A percentile compares a stretch with the other conserved stretches of the same genome.
Evolutionary conservation across 2,329 filamentous ascomycete species (phyloP).

Genomic region (Epichloe sp.): DNA sequence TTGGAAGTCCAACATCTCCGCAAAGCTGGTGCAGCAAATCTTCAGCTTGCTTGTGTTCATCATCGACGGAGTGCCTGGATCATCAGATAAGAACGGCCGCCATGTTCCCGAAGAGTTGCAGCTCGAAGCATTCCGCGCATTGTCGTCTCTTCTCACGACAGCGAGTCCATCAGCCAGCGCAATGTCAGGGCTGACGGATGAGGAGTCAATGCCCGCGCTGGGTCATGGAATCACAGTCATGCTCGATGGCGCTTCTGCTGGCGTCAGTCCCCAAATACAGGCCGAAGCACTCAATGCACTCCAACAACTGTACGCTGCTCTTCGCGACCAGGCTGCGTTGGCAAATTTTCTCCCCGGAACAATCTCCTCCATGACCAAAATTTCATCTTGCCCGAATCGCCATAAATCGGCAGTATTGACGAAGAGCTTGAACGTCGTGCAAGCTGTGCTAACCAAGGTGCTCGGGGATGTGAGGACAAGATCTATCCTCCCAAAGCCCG

Average conservation of each 20-base stretch:
- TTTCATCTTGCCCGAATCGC: slow-evolving; percentile 55
- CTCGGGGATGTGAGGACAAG: slow-evolving; percentile 45
- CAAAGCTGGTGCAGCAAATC: slow-evolving; percentile 68
- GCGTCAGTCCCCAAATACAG: slow-evolving; percentile 54
- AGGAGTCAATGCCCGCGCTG: slow-evolving; percentile 58
- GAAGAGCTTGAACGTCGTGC: slow-evolving; percentile 45
- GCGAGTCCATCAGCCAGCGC: slow-evolving; percentile 37
- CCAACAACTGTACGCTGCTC: slow-evolving; percentile 43
- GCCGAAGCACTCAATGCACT: slow-evolving; percentile 55
- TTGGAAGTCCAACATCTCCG: slow-evolving; percentile 61
- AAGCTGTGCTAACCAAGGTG: slow-evolving; percentile 38
- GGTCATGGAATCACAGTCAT: slow-evolving; percentile 74
- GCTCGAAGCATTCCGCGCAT: slow-evolving; percentile 55
- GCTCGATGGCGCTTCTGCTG: slow-evolving; percentile 57
- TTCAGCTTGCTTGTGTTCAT: slow-evolving; percentile 75
- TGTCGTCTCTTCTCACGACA: slow-evolving; percentile 51
- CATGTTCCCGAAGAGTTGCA: slow-evolving; percentile 59
- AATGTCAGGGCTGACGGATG: slow-evolving; percentile 36
- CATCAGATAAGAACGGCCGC: slow-evolving; percentile 24
- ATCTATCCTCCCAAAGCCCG: slow-evolving; percentile 25
- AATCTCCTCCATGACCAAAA: slow-evolving; percentile 66
- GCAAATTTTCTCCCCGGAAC: slow-evolving; percentile 76
- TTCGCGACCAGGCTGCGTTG: slow-evolving; percentile 61
- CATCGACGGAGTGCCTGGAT: slow-evolving; percentile 56
- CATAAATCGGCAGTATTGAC: slow-evolving; percentile 47